Evolutionary conservation across 2,329 filamentous ascomycete genomes (phyloP).

Genomic region (Alternaria burnsii): DNA sequence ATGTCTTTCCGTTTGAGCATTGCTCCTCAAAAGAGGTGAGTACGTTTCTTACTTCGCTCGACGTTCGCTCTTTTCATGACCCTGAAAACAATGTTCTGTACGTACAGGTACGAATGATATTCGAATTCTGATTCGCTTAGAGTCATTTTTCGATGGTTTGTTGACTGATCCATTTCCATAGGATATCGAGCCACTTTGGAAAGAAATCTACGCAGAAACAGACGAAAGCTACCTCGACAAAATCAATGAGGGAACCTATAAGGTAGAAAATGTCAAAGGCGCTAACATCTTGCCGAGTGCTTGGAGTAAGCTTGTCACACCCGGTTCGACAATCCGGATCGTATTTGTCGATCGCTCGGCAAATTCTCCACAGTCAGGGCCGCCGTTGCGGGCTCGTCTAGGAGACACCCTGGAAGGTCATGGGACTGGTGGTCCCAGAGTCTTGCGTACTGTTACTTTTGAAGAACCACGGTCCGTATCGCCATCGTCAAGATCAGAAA

Average conservation of each 20-base stretch:
- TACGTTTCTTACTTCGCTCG: neutral
- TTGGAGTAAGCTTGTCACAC: slow-evolving; percentile 27
- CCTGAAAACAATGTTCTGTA: no score
- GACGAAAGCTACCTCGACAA: neutral
- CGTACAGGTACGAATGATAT: no score
- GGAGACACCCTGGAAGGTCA: neutral
- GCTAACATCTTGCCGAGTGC: slow-evolving; percentile 29
- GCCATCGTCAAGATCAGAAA: neutral
- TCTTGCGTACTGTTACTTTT: neutral
- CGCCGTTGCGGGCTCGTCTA: neutral
- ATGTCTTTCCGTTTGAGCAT: neutral
- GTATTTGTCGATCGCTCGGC: neutral
- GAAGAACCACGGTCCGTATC: neutral
- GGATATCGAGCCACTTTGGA: slow-evolving; percentile 20
- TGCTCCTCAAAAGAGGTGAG: neutral
- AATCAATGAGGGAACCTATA: slow-evolving; percentile 23
- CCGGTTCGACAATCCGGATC: slow-evolving; percentile 15
- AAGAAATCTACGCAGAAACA: slow-evolving; percentile 20
- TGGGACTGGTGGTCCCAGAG: neutral
- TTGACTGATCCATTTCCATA: slow-evolving; percentile 1
- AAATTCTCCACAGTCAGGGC: neutral
- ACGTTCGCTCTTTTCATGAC: neutral
- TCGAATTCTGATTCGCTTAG: no score
- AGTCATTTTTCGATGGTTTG: no score
- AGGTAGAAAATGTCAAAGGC: slow-evolving; percentile 15